Evolutionary conservation across 352 stramenopile genomes (phyloP), one percentile per base, ranked within the genome.

Genomic region (Phytophthora hibernalis): DNA sequence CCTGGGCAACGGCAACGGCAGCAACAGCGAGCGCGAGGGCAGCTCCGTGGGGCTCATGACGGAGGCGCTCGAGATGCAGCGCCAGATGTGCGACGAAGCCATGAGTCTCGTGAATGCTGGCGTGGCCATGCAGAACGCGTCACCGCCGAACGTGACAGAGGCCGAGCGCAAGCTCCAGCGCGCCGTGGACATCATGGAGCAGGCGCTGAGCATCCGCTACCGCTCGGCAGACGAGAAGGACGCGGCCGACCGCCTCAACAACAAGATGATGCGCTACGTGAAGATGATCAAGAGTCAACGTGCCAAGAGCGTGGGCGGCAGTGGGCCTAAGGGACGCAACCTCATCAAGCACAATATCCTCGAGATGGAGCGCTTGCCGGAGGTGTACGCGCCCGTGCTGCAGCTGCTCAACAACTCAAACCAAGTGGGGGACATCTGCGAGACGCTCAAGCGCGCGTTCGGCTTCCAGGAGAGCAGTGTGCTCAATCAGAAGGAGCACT

Each of bases 371-470:
- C 71, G 80, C 2, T 56, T 91, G 18, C 82, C 85, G 2, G 61
- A 74, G 33, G 75, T 89, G 0, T 92, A 92, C 70, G 78, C 83
- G 38, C 82, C 85, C 3, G 80, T 91, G 16, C n/a, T 86, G 21
- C 60, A 90, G 48, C 35, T 91, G 18, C 61, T 93, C 6, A 87
- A 75, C 64, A 82, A 87, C 68, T 88, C 70, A 22, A 63, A 61
- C 22, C 63, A 61, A 3, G 43, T 65, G 30, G 86, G 85, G 4
- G 79, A 94, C 55, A 89, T 94, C 33, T 98, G 95, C 63, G 95
- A 98, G 61, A 85, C 95, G 49, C 69, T 99, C 5, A 96, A 97
- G 37, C 96, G 94, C 72, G 97, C 96, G 33, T 98, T 98, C 70
- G 97, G 96, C 20, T 99, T 99, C 77, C 96, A 99, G 73, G 87